These are phyloP conservation scores for Crotalaria pallida DNA, from an alignment of 306 rosid species.

Conservation along the genomic window DNA sequence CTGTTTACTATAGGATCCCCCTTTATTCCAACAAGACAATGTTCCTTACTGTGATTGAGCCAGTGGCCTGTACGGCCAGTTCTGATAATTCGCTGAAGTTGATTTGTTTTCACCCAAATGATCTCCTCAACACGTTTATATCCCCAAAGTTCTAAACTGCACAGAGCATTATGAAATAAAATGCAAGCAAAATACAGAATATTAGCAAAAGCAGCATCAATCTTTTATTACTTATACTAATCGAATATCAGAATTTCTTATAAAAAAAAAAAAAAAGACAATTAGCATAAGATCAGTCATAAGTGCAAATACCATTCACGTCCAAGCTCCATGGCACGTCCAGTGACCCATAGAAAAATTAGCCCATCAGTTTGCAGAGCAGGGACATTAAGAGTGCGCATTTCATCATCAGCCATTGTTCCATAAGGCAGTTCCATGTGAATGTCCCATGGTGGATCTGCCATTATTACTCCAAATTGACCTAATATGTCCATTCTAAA, in stretches of 20 bases:
- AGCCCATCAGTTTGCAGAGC: constrained; percentile 95
- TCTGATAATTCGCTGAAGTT: constrained; percentile 92
- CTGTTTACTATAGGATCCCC: constrained; percentile 90
- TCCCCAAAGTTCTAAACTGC: constrained; percentile 98
- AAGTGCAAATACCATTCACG: constrained; percentile 75
- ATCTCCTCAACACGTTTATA: constrained; percentile 92
- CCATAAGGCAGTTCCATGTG: constrained; percentile 99
- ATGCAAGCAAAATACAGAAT: constrained; percentile 14
- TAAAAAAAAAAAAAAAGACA: constrained; percentile 13
- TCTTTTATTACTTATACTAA: neutral
- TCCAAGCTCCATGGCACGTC: constrained; percentile 99
- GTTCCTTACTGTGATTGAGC: constrained; percentile 98
- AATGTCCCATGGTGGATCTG: constrained; percentile 99
- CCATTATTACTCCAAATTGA: constrained; percentile 98
- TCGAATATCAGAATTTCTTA: neutral
- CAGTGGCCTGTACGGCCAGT: constrained; percentile 97
- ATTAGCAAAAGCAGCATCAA: constrained; percentile 8
- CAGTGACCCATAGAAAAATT: constrained; percentile 99
- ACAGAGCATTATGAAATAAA: constrained; percentile 13
- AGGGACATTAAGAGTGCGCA: constrained; percentile 98
- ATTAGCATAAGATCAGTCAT: neutral
- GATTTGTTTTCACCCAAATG: constrained; percentile 98
- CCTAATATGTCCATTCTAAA: constrained; percentile 99
- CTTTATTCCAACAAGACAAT: constrained; percentile 98
- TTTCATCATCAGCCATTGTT: constrained; percentile 98